Evolutionary conservation across 1,284 basidiomycete genomes (phyloP).

Genomic region (Afroboletus lepidellus): DNA sequence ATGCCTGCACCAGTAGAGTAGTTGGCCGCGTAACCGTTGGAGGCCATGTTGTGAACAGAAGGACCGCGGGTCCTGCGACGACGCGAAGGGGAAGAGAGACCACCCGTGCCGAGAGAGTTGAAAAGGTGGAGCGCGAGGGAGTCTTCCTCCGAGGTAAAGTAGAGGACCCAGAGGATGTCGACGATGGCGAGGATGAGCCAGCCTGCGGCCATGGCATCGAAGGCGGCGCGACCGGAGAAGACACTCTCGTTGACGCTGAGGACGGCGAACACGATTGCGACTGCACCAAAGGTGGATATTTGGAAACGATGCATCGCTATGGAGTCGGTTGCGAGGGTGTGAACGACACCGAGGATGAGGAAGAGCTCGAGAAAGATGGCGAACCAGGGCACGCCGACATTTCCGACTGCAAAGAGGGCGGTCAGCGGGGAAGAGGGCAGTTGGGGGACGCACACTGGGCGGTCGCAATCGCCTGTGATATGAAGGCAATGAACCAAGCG

Average conservation of each 20-base stretch:
- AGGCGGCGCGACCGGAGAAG: constrained; percentile 50
- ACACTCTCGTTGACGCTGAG: constrained; percentile 71
- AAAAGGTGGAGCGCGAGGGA: constrained; percentile 81
- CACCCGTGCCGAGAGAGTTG: constrained; percentile 84
- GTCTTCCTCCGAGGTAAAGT: constrained; percentile 95
- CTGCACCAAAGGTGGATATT: constrained; percentile 83
- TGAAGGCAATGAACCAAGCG: constrained; percentile 93
- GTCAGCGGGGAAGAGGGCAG: constrained; percentile 3
- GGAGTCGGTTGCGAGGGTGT: constrained; percentile 82
- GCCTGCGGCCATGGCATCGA: constrained; percentile 85
- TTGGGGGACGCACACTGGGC: constrained; percentile 51
- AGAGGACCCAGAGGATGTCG: constrained; percentile 92
- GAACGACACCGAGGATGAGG: constrained; percentile 77
- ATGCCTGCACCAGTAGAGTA: constrained; percentile 66
- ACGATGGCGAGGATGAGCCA: constrained; percentile 92
- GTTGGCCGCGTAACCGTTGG: constrained; percentile 58
- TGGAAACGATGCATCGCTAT: constrained; percentile 85
- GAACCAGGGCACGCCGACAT: constrained; percentile 85
- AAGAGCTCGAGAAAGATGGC: constrained; percentile 85
- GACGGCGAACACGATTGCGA: constrained; percentile 87
- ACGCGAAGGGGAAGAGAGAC: constrained; percentile 76
- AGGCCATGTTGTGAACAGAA: constrained; percentile 63
- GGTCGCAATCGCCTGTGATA: constrained; percentile 72
- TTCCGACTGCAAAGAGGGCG: constrained; percentile 36
- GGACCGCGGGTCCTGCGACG: constrained; percentile 61